Base-by-base conservation (phyloP, 208 protist species). In the Leishmania braziliensis region DNA sequence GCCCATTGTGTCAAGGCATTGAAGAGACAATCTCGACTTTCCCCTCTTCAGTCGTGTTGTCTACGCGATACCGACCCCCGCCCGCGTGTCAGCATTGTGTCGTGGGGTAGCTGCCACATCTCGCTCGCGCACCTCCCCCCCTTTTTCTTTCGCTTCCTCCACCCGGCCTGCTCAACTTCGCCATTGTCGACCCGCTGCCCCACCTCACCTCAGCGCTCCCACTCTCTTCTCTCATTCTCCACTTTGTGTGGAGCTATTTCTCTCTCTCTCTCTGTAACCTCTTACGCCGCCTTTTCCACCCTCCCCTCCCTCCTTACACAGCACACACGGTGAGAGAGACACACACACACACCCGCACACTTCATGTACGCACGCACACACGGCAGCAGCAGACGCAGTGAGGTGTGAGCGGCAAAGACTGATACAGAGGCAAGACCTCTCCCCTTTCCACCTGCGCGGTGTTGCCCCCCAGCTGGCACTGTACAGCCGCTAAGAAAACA, bases 371-470 rank as follows among this genome's bases (percentile, higher is more conserved):
- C 39, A 43, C 39, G 66, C 29, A 46, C 39, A n/a, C 39, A 8
- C 39, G 6, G n/a, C 20, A 14, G 29, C 69, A 39, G 43, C 20
- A 46, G 3, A 46, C 2, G 43, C 43, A 73, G 69, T 9, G 46
- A 4, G 53, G 69, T 53, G 18, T 29, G 69, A 8, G 69, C 23
- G 26, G 48, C 76, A n/a, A 12, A 18, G 29, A 63, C 29, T 50
- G 51, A 10, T 36, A 46, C 56, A 29, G 16, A 54, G 20, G 33
- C 62, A 29, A 43, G 60, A 1, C 62, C 60, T 29, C 39, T 78
- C 36, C 56, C 79, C 53, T 77, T 80, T 53, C 62, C 83, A 12
- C 58, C n/a, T 50, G 58, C 23, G 20, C 36, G 26, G 56, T 62
- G 68, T 80, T 68, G 18, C 80, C 66, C 75, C 29, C 39, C 29